A percentile compares a stretch with the other conserved stretches of the same genome.
These are phyloP conservation scores for Lentithecium fluviatile DNA, from an alignment of 495 filamentous ascomycete species.

Conservation along the genomic window DNA sequence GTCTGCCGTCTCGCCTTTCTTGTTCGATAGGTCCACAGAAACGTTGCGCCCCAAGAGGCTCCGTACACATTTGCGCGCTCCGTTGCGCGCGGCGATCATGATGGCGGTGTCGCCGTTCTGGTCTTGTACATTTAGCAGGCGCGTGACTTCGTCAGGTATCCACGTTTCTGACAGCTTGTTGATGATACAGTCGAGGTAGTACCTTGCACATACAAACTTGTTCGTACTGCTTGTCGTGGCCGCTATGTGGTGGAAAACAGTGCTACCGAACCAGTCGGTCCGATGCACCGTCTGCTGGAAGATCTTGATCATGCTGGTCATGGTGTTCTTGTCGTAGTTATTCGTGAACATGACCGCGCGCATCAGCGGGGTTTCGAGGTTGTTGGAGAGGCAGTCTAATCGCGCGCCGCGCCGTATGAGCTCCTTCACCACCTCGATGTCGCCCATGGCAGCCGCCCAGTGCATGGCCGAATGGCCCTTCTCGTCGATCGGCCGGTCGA, in stretches of 20 bases:
- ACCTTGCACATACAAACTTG: constrained; percentile 79
- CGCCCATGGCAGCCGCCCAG: constrained; percentile 98
- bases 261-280: constrained; percentile 73
- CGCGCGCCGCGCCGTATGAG: constrained; percentile 74
- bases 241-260: constrained; percentile 89
- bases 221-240: constrained; percentile 74
- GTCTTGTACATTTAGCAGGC: constrained; percentile 71
- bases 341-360: constrained; percentile 95
- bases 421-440: constrained; percentile 83
- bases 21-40: constrained; percentile 74
- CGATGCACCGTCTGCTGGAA: constrained; percentile 72
- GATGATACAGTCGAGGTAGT: constrained; percentile 89
- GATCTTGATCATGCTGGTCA: constrained; percentile 75
- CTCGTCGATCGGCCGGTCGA: constrained; percentile 84
- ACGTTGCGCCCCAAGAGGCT: constrained; percentile 70
- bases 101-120: constrained; percentile 82
- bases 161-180: constrained; percentile 73
- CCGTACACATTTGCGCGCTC: constrained; percentile 70
- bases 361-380: constrained; percentile 92
- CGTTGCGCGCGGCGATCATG: constrained; percentile 78
- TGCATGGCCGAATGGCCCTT: constrained; percentile 87
- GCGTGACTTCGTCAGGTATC: constrained; percentile 64
- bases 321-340: constrained; percentile 85
- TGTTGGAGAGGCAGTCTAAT: constrained; percentile 63
- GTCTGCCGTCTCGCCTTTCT: constrained; percentile 73